A percentile compares a stretch with the other conserved stretches of the same genome.
Evolutionary conservation across 176 grass and related monocot species (phyloP).

Genomic region (Thinopyrum elongatum): DNA sequence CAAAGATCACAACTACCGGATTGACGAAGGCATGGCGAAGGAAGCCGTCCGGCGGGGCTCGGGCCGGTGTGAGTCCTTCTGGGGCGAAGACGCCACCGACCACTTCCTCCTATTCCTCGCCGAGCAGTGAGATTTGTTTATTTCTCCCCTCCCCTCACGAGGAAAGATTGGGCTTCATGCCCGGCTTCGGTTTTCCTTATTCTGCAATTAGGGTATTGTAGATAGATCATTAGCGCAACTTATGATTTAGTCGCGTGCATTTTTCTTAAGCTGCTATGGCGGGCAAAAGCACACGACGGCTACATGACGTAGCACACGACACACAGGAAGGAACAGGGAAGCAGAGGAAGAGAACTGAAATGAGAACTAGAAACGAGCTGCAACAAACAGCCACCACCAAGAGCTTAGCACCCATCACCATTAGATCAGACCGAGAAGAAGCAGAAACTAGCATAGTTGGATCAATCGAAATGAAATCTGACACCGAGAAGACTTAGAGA

Average conservation of each 20-base stretch:
- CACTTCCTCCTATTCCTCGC: slow-evolving; percentile 6
- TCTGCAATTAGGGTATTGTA: not conserved
- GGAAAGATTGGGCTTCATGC: not conserved
- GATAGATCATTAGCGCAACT: not conserved
- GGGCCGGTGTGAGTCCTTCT: not conserved
- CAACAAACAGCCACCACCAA: no score
- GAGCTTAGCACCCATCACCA: no score
- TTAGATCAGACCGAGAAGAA: no score
- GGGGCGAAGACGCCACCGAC: not conserved
- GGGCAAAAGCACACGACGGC: no score
- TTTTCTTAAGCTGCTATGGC: no score
- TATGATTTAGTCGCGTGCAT: not conserved
- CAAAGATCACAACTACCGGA: not conserved
- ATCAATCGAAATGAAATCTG: no score
- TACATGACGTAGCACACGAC: no score
- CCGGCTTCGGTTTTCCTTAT: not conserved
- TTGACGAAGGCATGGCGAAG: not conserved
- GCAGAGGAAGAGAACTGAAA: no score
- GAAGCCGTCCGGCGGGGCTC: not conserved
- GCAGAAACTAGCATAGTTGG: no score
- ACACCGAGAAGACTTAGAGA: no score
- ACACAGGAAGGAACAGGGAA: no score
- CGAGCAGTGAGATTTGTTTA: slow-evolving; percentile 5
- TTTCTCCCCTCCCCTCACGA: not conserved
- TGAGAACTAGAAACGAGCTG: no score